phyloP scores from a whole-genome alignment of 495 filamentous ascomycete genomes.

The Neurospora pannonica region DNA sequence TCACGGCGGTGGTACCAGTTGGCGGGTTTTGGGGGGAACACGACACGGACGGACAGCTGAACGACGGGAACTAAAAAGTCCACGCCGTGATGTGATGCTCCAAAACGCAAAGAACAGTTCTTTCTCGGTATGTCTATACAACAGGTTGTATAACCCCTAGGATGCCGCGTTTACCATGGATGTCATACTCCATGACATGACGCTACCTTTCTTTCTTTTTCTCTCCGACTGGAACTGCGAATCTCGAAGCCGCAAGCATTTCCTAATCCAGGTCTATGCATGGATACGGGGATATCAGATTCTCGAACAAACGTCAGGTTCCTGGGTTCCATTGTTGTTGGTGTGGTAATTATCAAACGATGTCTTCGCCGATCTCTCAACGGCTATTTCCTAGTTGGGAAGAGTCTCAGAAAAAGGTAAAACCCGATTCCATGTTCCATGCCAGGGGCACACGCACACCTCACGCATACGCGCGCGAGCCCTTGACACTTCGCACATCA shows the following conservation, averaged over 20 bases:
- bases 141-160: not conserved
- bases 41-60: not conserved
- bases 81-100: not conserved
- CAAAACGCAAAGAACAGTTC: not conserved
- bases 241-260: not conserved
- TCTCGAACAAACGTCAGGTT: not conserved
- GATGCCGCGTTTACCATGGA: not conserved
- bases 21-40: not conserved
- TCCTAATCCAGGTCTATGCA: not conserved
- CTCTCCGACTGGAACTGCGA: not conserved
- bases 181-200: not conserved
- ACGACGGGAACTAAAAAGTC: not conserved
- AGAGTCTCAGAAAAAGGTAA: not conserved
- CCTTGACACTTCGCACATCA: not conserved
- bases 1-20: not conserved
- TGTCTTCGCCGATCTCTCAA: not conserved
- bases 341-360: not conserved
- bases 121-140: not conserved
- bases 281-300: not conserved
- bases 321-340: not conserved
- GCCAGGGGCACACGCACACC: not conserved
- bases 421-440: not conserved
- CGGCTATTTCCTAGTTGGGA: not conserved
- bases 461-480: not conserved
- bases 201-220: not conserved